Conservation (phyloP, 2,329 filamentous ascomycete genomes). For the Aspergillus quadricinctus region DNA sequence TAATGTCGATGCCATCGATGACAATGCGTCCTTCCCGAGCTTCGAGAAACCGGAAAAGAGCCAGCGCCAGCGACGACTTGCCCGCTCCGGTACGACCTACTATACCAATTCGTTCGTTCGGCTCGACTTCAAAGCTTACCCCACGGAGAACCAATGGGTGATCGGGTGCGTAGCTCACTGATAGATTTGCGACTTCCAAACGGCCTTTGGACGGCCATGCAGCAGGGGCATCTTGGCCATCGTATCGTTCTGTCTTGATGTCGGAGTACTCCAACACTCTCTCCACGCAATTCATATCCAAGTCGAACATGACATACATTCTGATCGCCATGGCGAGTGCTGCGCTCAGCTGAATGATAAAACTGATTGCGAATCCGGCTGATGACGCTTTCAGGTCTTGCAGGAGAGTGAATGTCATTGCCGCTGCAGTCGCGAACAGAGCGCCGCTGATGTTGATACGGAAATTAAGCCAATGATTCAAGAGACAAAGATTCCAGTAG, state of each 20-base stretch:
- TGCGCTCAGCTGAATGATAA: constrained; percentile 30
- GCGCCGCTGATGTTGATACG: constrained; percentile 65
- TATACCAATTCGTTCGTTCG: constrained; percentile 68
- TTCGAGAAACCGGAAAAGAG: constrained; percentile 74
- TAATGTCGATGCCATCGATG: constrained; percentile 72
- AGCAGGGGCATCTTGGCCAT: constrained; percentile 60
- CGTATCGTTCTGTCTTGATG: constrained; percentile 62
- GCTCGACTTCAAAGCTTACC: constrained; percentile 61
- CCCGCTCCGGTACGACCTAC: constrained; percentile 75
- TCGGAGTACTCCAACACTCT: constrained; percentile 70
- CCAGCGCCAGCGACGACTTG: constrained; percentile 71
- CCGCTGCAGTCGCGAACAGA: constrained; percentile 62
- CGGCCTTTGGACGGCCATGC: constrained; percentile 71
- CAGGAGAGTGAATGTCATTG: constrained; percentile 59
- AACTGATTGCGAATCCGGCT: constrained; percentile 71
- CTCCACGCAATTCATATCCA: constrained; percentile 75
- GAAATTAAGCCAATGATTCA: constrained; percentile 73
- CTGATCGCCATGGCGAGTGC: not conserved
- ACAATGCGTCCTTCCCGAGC: constrained; percentile 60
- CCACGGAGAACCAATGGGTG: constrained; percentile 66
- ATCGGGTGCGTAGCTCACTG: constrained; percentile 65
- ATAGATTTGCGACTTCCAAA: constrained; percentile 67
- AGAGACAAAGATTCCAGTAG: constrained; percentile 59
- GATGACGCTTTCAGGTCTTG: constrained; percentile 62
- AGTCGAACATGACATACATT: constrained; percentile 51